These are phyloP conservation scores for Neonectria hederae DNA, from an alignment of 2,329 filamentous ascomycete genomes.

Conservation along the genomic window DNA sequence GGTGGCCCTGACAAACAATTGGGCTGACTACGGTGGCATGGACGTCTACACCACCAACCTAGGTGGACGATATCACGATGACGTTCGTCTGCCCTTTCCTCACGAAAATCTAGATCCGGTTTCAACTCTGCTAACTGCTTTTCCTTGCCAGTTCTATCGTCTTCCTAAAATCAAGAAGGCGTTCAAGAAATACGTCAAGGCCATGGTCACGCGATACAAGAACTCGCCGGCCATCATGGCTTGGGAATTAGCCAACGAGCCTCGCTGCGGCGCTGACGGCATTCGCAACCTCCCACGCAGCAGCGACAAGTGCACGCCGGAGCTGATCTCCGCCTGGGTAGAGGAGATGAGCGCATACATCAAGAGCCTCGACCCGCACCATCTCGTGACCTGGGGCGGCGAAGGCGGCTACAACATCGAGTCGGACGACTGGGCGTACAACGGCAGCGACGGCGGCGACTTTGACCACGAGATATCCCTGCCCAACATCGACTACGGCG, in stretches of 20 bases:
- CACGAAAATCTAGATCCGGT: not conserved
- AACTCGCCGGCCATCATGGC: slow-evolving; percentile 69
- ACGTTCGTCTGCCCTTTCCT: slow-evolving; percentile 15
- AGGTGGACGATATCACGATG: slow-evolving; percentile 57
- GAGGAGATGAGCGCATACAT: slow-evolving; percentile 66
- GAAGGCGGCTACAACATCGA: slow-evolving; percentile 62
- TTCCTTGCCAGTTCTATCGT: slow-evolving; percentile 54
- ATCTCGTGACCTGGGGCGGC: slow-evolving; percentile 71
- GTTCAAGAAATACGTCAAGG: slow-evolving; percentile 67
- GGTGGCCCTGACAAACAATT: slow-evolving; percentile 65
- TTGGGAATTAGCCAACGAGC: slow-evolving; percentile 75
- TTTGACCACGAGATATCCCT: slow-evolving; percentile 60
- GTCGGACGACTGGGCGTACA: slow-evolving; percentile 57
- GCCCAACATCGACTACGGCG: slow-evolving; percentile 61
- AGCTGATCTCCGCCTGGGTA: slow-evolving; percentile 68
- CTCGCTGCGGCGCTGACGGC: slow-evolving; percentile 58
- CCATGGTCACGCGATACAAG: slow-evolving; percentile 67
- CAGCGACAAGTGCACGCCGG: slow-evolving; percentile 63
- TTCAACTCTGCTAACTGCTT: not conserved
- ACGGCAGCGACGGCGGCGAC: slow-evolving; percentile 61
- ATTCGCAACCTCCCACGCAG: slow-evolving; percentile 44
- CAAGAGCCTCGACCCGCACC: slow-evolving; percentile 67
- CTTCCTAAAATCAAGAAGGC: slow-evolving; percentile 60
- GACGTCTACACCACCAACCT: slow-evolving; percentile 67
- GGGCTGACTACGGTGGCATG: slow-evolving; percentile 69